Evolutionary conservation across 192 early-diverging fungal genomes (phyloP), one percentile per base, ranked within the genome.

Genomic region (Coemansia sp.): DNA sequence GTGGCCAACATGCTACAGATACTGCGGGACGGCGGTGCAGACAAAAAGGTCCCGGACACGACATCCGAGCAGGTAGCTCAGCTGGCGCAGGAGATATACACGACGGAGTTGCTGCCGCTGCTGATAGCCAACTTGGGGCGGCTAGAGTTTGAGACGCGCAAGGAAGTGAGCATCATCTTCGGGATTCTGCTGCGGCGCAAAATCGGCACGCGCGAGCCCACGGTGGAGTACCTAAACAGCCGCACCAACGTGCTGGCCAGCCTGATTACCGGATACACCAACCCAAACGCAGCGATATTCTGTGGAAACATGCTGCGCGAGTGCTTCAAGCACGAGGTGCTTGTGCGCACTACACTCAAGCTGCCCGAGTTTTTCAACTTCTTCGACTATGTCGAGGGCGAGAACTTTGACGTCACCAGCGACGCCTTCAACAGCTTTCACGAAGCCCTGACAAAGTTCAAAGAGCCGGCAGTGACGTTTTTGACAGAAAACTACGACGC

Each of bases 401-500:
- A 88, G 51, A 98, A 93, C 14, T 99, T 99, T 83, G 97, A 99
- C 82, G 92, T 96, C 39, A 93, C 97, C 26, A 93, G 90, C 37
- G 97, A 99, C 72, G 97, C 97, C 6, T 99, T 98, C 73, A 92
- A 90, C 14, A 96, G 91, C 37, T 99, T 99, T 74, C 96, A 94
- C 86, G 96, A 98, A 62, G 82, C 96, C 3, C 75, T 99, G 56
- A 98, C 93, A 36, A 90, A 89, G 63, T 94, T 97, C 81, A 99
- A 99, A 66, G 70, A 84, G 18, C 76, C 96, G 53, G 93, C 97
- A 5, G 88, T 93, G 11, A 83, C 88, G 11, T 99, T 96, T 66
- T 74, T 99, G 59, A 87, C 84, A 31, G 74, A 72, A 32, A 89
- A 93, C 79, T 99, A 99, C 73, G 94, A 97, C 56, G 75, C 79